Evolutionary conservation across 805 yeast genomes (phyloP).

Genomic region (Suhomyces xylopsoci): DNA sequence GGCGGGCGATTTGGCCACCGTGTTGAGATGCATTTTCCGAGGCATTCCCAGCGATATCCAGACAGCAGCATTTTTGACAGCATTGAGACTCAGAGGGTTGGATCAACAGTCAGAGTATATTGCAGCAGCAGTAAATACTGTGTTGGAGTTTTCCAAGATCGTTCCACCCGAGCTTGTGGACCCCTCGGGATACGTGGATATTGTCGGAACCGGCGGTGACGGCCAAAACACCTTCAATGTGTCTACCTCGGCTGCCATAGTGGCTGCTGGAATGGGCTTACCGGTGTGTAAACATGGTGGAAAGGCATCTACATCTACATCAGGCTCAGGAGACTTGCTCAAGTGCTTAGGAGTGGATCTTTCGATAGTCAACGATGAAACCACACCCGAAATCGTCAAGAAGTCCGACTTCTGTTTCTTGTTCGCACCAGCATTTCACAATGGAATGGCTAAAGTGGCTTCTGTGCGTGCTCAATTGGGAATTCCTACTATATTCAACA

Average conservation of each 20-base stretch:
- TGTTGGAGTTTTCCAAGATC: slow-evolving; percentile 59
- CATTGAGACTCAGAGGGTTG: slow-evolving; percentile 65
- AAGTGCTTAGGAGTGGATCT: slow-evolving; percentile 80
- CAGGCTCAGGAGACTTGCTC: slow-evolving; percentile 93
- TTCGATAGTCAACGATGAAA: slow-evolving; percentile 56
- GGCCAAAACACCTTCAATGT: slow-evolving; percentile 97
- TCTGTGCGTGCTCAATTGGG: slow-evolving; percentile 74
- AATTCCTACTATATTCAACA: slow-evolving; percentile 89
- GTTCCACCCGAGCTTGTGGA: slow-evolving; percentile 48
- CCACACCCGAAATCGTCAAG: slow-evolving; percentile 58
- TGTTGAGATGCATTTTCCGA: slow-evolving; percentile 58
- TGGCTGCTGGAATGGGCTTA: slow-evolving; percentile 84
- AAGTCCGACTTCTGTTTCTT: slow-evolving; percentile 60
- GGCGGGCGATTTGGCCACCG: slow-evolving; percentile 61
- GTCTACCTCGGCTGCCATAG: slow-evolving; percentile 90
- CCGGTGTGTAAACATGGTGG: slow-evolving; percentile 95
- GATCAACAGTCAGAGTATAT: slow-evolving; percentile 81
- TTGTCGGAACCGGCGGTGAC: slow-evolving; percentile 99
- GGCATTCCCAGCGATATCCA: slow-evolving; percentile 66
- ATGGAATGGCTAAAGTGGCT: slow-evolving; percentile 84
- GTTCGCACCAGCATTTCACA: slow-evolving; percentile 93
- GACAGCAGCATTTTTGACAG: slow-evolving; percentile 75
- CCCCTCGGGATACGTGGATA: slow-evolving; percentile 63
- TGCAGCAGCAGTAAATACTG: slow-evolving; percentile 79
- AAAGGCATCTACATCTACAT: slow-evolving; percentile 87